Conservation (phyloP, 495 filamentous ascomycete genomes). For the Evernia prunastri region DNA sequence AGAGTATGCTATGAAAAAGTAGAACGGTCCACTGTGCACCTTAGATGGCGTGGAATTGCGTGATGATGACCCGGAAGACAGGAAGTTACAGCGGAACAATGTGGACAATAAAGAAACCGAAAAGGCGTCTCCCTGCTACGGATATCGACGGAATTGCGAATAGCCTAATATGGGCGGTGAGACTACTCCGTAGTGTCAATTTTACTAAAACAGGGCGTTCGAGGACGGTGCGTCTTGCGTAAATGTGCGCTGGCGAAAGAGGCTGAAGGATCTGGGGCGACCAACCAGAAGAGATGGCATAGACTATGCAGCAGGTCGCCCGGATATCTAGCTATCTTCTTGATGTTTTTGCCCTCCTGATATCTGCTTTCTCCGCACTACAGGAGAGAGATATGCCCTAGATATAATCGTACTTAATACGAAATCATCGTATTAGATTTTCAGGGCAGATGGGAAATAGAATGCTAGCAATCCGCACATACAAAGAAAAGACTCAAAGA, state of each 20-base stretch:
- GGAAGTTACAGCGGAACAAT: too few species aligned
- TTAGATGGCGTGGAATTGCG: too few species aligned
- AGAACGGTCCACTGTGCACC: too few species aligned
- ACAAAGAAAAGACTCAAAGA: too few species aligned
- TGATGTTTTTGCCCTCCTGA: neutral
- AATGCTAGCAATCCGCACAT: too few species aligned
- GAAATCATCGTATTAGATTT: too few species aligned
- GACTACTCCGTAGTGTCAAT: neutral
- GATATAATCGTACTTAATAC: neutral
- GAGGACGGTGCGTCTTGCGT: neutral
- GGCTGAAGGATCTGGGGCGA: neutral
- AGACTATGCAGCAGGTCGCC: neutral
- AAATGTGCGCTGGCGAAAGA: neutral
- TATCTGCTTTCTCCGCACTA: neutral
- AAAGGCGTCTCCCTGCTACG: neutral
- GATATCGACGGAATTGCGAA: neutral
- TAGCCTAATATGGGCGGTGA: neutral
- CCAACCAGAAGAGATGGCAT: neutral
- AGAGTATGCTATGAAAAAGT: too few species aligned
- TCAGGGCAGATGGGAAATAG: too few species aligned
- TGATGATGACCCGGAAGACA: too few species aligned
- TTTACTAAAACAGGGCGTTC: neutral
- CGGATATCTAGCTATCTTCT: neutral
- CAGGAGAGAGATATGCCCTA: neutral
- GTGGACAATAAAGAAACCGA: too few species aligned